Percentiles rank a stretch among this genome's conserved stretches.
Conservation (phyloP, 2,329 filamentous ascomycete genomes). For the Colletotrichum plurivorum region DNA sequence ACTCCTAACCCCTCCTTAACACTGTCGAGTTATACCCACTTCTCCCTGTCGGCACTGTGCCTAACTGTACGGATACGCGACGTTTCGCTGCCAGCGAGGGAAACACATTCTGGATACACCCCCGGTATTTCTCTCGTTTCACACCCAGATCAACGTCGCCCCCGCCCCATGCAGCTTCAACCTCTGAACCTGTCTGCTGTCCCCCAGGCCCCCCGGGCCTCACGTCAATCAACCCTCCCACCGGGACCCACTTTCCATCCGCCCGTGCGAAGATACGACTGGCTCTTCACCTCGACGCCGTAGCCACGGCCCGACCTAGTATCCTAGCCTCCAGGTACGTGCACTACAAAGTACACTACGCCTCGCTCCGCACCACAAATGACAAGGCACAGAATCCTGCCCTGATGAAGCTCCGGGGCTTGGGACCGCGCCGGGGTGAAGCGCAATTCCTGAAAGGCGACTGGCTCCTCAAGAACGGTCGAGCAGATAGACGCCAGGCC, state of each 20-base stretch:
- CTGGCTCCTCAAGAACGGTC: constrained; percentile 14
- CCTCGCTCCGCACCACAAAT: constrained; percentile 18
- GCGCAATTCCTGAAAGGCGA: constrained; percentile 15
- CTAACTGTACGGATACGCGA: constrained; percentile 25
- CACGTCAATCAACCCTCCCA: constrained; percentile 2
- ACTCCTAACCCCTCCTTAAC: not conserved
- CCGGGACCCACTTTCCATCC: constrained; percentile 15
- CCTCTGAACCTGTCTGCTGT: not conserved
- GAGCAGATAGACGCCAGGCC: constrained; percentile 18
- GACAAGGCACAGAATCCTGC: constrained; percentile 12
- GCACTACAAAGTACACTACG: not conserved
- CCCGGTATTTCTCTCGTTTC: no score
- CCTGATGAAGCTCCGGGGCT: constrained; percentile 6
- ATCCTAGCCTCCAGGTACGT: no score
- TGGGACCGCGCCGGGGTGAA: not conserved
- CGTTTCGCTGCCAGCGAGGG: constrained; percentile 28
- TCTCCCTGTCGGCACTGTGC: constrained; percentile 34
- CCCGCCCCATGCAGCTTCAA: not conserved
- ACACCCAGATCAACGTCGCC: not conserved
- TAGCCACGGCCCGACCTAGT: constrained; percentile 2
- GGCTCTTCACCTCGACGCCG: constrained; percentile 21
- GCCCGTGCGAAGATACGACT: constrained; percentile 24
- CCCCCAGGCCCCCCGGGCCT: not conserved
- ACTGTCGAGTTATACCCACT: constrained; percentile 16
- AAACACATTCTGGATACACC: constrained; percentile 23